Evolutionary conservation across 2,329 filamentous ascomycete genomes (phyloP).

Genomic region (Talaromyces atroroseus): DNA sequence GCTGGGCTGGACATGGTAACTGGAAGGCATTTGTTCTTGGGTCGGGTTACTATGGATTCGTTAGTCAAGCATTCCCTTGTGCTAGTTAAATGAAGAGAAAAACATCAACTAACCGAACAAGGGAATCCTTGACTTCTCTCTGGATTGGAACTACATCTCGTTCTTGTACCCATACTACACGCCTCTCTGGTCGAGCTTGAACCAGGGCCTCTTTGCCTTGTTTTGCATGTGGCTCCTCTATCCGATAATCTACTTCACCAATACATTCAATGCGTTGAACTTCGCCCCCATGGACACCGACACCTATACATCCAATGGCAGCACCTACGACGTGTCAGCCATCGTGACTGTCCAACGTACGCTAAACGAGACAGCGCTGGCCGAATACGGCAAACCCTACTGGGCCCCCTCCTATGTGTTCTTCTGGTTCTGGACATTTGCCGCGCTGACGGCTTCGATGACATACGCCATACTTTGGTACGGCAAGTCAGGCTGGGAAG

Average conservation of each 20-base stretch:
- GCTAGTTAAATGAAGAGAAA: background rate
- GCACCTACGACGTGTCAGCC: background rate
- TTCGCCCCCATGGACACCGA: background rate
- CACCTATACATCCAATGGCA: background rate
- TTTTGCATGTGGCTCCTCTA: background rate
- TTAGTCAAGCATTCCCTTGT: background rate
- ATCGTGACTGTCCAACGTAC: background rate
- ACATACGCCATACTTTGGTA: slow-evolving; percentile 3
- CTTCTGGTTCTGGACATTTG: slow-evolving; percentile 2
- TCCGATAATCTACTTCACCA: slow-evolving; percentile 4
- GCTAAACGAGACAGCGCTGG: slow-evolving; percentile 3
- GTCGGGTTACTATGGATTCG: slow-evolving; percentile 4
- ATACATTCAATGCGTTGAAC: background rate
- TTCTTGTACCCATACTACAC: background rate
- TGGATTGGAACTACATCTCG: slow-evolving; percentile 5
- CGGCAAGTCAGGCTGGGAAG: background rate
- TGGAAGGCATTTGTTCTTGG: slow-evolving; percentile 4
- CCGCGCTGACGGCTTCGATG: background rate
- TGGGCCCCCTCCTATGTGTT: slow-evolving; percentile 1
- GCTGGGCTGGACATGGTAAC: slow-evolving; percentile 2
- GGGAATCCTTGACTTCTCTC: slow-evolving; percentile 2
- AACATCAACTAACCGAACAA: background rate
- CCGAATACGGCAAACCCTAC: background rate
- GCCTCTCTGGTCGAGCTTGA: background rate
- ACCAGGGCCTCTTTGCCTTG: background rate